phyloP scores from a whole-genome alignment of 2,329 filamentous ascomycete species.

The Xylariaceae sp. region DNA sequence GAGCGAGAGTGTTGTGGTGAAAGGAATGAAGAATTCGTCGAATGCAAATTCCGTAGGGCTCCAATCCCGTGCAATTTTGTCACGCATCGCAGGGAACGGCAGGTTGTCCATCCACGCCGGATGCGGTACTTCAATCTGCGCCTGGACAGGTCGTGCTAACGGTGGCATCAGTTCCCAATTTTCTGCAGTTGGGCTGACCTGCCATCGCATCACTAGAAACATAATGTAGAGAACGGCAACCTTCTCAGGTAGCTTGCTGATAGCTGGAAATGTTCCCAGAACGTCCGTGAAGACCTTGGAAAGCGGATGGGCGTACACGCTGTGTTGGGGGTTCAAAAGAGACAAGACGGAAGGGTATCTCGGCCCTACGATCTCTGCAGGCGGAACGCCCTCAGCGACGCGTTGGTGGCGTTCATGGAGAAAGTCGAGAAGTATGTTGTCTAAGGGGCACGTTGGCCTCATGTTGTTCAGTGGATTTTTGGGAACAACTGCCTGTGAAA shows the following conservation, averaged over 20 bases:
- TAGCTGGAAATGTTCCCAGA: conserved; percentile 76
- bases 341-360: conserved; percentile 77
- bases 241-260: conserved; percentile 75
- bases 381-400: conserved; percentile 61
- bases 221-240: conserved; percentile 80
- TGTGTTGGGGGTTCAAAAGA: conserved; percentile 68
- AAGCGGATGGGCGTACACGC: conserved; percentile 67
- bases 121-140: conserved; percentile 66
- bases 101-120: conserved; percentile 81
- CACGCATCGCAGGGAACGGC: conserved; percentile 75
- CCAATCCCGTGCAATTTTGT: conserved; percentile 36
- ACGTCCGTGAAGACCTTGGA: conserved; percentile 86
- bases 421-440: conserved; percentile 77
- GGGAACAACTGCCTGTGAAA: conserved; percentile 3
- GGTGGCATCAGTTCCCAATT: conserved; percentile 76
- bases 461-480: conserved; percentile 55
- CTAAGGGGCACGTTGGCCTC: conserved; percentile 71
- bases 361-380: conserved; percentile 68
- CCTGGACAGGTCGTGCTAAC: conserved; percentile 65
- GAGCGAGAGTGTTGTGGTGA: conserved; percentile 69
- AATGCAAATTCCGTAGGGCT: conserved; percentile 57
- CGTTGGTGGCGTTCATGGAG: conserved; percentile 66
- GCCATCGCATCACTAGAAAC: conserved; percentile 85
- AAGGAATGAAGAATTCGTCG: conserved; percentile 81
- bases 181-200: conserved; percentile 73